Conservation (phyloP, 768 basidiomycete genomes). For the Leccinum broughii region DNA sequence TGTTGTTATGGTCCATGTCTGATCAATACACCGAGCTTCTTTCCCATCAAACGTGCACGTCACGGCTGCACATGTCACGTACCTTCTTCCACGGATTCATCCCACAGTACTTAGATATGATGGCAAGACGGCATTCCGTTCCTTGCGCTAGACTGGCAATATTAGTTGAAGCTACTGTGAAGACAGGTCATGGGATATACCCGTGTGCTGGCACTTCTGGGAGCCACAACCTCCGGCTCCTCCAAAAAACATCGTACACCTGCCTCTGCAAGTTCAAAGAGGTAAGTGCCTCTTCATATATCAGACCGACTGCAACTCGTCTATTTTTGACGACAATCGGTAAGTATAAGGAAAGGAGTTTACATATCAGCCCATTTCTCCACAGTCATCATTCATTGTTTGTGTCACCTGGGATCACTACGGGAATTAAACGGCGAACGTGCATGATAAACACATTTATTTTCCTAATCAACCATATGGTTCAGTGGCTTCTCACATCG, state of each 20-base stretch:
- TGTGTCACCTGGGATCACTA: neutral
- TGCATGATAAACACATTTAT: constrained; percentile 1
- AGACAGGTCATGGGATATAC: neutral
- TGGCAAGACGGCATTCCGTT: constrained; percentile 1
- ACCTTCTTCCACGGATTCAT: neutral
- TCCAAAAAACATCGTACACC: neutral
- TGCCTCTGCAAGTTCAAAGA: neutral
- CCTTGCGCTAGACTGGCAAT: neutral
- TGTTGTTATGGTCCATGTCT: neutral
- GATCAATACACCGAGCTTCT: neutral
- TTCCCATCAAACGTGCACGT: neutral
- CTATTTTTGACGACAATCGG: neutral
- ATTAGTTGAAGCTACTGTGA: neutral
- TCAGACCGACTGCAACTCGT: neutral
- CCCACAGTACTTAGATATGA: neutral
- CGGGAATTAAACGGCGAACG: constrained; percentile 14
- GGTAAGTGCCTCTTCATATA: neutral
- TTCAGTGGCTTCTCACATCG: neutral
- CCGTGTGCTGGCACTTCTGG: constrained; percentile 11
- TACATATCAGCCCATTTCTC: neutral
- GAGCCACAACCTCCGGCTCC: neutral
- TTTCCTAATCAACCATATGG: neutral
- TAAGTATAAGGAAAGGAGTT: neutral
- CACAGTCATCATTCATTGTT: neutral
- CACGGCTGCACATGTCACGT: neutral